Evolutionary conservation across 805 yeast species (phyloP).

Genomic region (Saturnispora sekii): DNA sequence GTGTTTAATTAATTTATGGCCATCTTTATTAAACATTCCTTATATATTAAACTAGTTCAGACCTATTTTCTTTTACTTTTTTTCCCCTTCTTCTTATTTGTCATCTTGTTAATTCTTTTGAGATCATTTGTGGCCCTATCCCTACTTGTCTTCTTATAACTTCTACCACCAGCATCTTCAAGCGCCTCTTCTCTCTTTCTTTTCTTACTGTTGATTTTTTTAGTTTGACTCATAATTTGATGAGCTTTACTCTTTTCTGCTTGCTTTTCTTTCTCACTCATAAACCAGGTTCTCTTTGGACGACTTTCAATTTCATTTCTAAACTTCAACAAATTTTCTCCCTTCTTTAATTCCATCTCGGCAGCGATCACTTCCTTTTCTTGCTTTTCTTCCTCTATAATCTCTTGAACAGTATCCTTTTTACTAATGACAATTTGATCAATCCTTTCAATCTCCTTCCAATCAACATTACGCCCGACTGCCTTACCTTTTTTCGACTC

Average conservation of each 20-base stretch:
- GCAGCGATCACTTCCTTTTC: slow-evolving; percentile 82
- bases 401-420: slow-evolving; percentile 56
- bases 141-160: slow-evolving; percentile 69
- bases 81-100: slow-evolving; percentile 17
- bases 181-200: slow-evolving; percentile 58
- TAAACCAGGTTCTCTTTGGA: slow-evolving; percentile 97
- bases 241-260: slow-evolving; percentile 25
- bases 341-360: slow-evolving; percentile 82
- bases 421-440: slow-evolving; percentile 53
- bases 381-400: slow-evolving; percentile 76
- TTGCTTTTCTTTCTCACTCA: slow-evolving; percentile 47
- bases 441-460: slow-evolving; percentile 71
- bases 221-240: slow-evolving; percentile 30
- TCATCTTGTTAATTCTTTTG: slow-evolving; percentile 26
- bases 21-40: neutral
- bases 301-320: slow-evolving; percentile 76
- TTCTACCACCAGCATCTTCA: slow-evolving; percentile 42
- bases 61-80: slow-evolving; percentile 18
- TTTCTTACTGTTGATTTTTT: slow-evolving; percentile 54
- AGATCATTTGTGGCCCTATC: slow-evolving; percentile 53
- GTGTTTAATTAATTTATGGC: neutral
- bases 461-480: slow-evolving; percentile 85
- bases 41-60: too few species aligned
- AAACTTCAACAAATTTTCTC: slow-evolving; percentile 74
- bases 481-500: slow-evolving; percentile 44